These are phyloP conservation scores for Fusarium goolgardi DNA, from an alignment of 2,329 filamentous ascomycete genomes.

Conservation along the genomic window DNA sequence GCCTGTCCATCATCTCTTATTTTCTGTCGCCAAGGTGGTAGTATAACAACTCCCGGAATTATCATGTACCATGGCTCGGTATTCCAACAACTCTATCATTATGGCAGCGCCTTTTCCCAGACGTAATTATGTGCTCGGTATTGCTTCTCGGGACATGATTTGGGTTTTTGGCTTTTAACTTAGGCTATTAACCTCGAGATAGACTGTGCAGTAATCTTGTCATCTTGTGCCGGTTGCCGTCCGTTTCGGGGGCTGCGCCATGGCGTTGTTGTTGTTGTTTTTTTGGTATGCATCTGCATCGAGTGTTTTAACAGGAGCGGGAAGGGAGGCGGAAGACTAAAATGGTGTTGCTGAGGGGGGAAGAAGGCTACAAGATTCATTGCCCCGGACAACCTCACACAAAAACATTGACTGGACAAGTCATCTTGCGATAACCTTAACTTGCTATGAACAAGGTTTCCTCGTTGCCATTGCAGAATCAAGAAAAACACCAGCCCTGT, in stretches of 20 bases:
- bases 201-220: background rate
- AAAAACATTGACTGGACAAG: constrained; percentile 4
- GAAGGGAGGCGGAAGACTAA: constrained; percentile 4
- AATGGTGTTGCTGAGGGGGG: constrained; percentile 3
- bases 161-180: constrained; percentile 18
- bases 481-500: background rate
- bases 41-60: constrained; percentile 15
- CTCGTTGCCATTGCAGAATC: background rate
- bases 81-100: constrained; percentile 11
- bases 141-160: constrained; percentile 4
- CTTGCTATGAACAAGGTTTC: constrained; percentile 9
- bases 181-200: background rate
- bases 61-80: constrained; percentile 8
- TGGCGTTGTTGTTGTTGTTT: constrained; percentile 26
- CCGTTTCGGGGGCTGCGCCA: constrained; percentile 23
- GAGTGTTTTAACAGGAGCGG: constrained; percentile 16
- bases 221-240: constrained; percentile 29
- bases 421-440: background rate
- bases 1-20: constrained; percentile 28
- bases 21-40: constrained; percentile 3
- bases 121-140: constrained; percentile 18
- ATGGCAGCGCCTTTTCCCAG: background rate
- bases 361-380: constrained; percentile 13
- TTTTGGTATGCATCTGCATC: constrained; percentile 15
- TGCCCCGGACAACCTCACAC: constrained; percentile 26